Evolutionary conservation across 495 filamentous ascomycete genomes (phyloP).

Genomic region (Penicillium cinerascens): DNA sequence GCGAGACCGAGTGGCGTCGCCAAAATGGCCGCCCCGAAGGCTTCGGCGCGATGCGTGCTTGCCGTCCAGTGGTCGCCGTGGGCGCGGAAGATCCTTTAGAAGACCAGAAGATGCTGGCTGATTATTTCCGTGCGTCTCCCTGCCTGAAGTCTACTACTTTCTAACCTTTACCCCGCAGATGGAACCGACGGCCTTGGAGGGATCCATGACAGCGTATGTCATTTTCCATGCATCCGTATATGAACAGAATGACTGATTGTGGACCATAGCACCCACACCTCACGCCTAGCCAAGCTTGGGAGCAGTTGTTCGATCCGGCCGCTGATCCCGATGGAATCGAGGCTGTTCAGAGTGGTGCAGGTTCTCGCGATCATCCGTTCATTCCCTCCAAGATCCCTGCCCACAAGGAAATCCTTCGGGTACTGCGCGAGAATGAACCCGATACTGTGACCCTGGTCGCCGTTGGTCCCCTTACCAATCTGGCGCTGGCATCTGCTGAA

Average conservation of each 20-base stretch:
- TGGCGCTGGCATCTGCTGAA: conserved; percentile 80
- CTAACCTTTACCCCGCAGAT: conserved; percentile 52
- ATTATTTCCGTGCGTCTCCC: conserved; percentile 74
- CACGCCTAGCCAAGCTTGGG: conserved; percentile 79
- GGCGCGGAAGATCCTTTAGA: conserved; percentile 83
- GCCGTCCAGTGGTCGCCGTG: conserved; percentile 78
- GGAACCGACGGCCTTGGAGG: conserved; percentile 86
- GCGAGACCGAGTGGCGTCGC: conserved; percentile 81
- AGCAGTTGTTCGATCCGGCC: conserved; percentile 64
- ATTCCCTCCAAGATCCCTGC: conserved; percentile 66
- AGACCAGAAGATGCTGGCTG: conserved; percentile 76
- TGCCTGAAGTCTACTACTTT: background rate
- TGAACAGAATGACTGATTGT: background rate
- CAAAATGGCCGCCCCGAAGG: conserved; percentile 59
- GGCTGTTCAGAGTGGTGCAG: conserved; percentile 29
- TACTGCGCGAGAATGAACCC: conserved; percentile 71
- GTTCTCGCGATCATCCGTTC: conserved; percentile 58
- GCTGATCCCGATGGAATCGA: conserved; percentile 36
- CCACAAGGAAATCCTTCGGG: conserved; percentile 79
- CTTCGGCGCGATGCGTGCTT: conserved; percentile 63
- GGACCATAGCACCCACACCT: conserved; percentile 75
- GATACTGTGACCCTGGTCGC: conserved; percentile 87
- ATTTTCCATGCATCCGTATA: background rate
- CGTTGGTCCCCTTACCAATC: conserved; percentile 86
- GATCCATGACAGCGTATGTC: conserved; percentile 73